phyloP scores from a whole-genome alignment of 345 rosid genomes.

The Hibiscus trionum region DNA sequence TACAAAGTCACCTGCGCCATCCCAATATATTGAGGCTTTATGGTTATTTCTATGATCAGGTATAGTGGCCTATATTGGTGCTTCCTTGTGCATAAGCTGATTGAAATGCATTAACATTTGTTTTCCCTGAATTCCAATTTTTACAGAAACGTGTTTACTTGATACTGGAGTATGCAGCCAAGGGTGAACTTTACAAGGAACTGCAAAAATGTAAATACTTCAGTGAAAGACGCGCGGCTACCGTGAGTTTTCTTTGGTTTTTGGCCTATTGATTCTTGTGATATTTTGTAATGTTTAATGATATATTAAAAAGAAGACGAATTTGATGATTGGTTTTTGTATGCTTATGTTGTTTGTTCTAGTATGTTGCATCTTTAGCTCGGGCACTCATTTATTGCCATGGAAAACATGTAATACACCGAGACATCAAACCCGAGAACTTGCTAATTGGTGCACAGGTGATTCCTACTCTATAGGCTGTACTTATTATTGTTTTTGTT shows the following conservation, averaged over 20 bases:
- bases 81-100: neutral
- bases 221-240: slow-evolving; percentile 85
- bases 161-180: slow-evolving; percentile 79
- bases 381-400: slow-evolving; percentile 97
- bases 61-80: slow-evolving; percentile 14
- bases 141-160: slow-evolving; percentile 78
- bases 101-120: neutral
- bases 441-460: slow-evolving; percentile 86
- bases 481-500: neutral
- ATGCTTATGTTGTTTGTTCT: slow-evolving; percentile 12
- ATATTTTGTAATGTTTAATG: neutral
- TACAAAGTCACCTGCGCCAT: slow-evolving; percentile 91
- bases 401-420: slow-evolving; percentile 95
- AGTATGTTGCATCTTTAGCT: slow-evolving; percentile 97
- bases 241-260: slow-evolving; percentile 40
- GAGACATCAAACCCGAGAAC: slow-evolving; percentile 98
- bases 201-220: slow-evolving; percentile 86
- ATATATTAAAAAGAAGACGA: neutral
- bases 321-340: slow-evolving; percentile 1
- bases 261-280: neutral
- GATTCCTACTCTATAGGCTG: neutral
- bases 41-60: slow-evolving; percentile 98
- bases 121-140: slow-evolving; percentile 3
- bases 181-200: slow-evolving; percentile 89
- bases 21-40: slow-evolving; percentile 84